Evolutionary conservation across 225 moss, liverwort and hornwort species (phyloP).

Genomic region (Pleurozium schreberi): DNA sequence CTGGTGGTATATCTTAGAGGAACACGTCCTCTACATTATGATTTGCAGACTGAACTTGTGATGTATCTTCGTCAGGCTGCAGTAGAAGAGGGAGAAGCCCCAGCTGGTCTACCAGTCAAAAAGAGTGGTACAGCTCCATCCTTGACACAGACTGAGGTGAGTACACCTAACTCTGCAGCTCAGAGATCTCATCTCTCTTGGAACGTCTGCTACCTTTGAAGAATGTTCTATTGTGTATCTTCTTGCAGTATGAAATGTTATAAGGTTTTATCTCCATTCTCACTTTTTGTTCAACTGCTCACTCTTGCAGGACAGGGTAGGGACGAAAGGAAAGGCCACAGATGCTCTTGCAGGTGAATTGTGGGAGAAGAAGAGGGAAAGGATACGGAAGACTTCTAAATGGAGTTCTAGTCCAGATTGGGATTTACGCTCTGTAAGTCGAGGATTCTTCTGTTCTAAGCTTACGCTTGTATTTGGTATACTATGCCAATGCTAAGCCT

Average conservation of each 20-base stretch:
- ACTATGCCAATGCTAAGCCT: neutral
- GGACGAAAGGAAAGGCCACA: slow-evolving; percentile 64
- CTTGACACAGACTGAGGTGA: slow-evolving; percentile 60
- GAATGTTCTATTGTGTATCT: neutral
- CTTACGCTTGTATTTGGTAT: neutral
- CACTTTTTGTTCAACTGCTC: neutral
- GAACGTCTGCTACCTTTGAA: neutral
- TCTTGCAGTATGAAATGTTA: neutral
- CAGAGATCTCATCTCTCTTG: neutral
- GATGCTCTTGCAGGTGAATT: slow-evolving; percentile 97
- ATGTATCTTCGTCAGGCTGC: slow-evolving; percentile 59
- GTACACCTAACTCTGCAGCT: neutral
- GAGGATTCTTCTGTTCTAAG: neutral
- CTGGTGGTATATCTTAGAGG: neutral
- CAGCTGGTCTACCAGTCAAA: slow-evolving; percentile 88
- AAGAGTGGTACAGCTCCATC: slow-evolving; percentile 75
- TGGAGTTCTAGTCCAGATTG: slow-evolving; percentile 77
- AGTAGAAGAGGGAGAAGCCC: slow-evolving; percentile 96
- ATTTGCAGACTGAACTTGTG: slow-evolving; percentile 1
- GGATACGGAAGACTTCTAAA: slow-evolving; percentile 73
- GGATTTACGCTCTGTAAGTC: slow-evolving; percentile 92
- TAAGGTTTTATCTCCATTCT: neutral
- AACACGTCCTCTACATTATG: neutral
- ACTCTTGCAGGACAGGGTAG: slow-evolving; percentile 61
- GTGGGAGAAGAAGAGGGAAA: slow-evolving; percentile 88